Evolutionary conservation across 2,329 filamentous ascomycete species (phyloP), one percentile per base, ranked within the genome.

Genomic region (Nakataea oryzae): DNA sequence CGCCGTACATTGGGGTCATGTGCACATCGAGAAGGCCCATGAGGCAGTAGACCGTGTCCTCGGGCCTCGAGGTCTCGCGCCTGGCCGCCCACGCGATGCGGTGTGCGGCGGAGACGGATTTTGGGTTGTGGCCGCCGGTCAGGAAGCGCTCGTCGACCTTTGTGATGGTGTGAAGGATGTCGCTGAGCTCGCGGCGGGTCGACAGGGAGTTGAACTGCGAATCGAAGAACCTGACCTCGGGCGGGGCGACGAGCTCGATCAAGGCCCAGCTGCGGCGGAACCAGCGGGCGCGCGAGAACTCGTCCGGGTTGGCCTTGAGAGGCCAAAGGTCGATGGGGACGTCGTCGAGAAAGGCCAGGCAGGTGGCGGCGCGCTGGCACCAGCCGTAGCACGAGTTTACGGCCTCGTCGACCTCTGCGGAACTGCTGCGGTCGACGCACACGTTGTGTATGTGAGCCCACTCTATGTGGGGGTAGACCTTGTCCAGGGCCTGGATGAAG

Each of bases 21-120:
- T 61, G 47, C 14, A 65, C 59, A 21, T 60, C 57, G 27, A 65
- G 60, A 41, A 65, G 28, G 12, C 62, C 63, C 57, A 64, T 28
- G 11, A 64, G 50, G 27, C 54, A 60, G 54, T 64, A 64, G 32
- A 57, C 63, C 9, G 3, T 3, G 61, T 64, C 63, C 41, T 64
- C 63, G 50, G 26, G 56, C 26, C 62, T 57, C 24, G 62, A 58
- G 2, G 62, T 59, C 27, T 28, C 14, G 4, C 63, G 41, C 14
- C 29, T 54, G 21, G 63, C 61, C 3, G 63, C 62, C 62, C 63
- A 64, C 7, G 34, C 61, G 61, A 64, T 57, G 4, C 24, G 12
- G 11, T 56, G 54, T 4, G 54, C 54, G 24, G 24, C 27, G 7
- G 24, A 56, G 54, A 56, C 54, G 54, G 27, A 29, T 14, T 56